These are phyloP conservation scores for Alternaria brassicae DNA, from an alignment of 2,329 filamentous ascomycete species.

Conservation along the genomic window DNA sequence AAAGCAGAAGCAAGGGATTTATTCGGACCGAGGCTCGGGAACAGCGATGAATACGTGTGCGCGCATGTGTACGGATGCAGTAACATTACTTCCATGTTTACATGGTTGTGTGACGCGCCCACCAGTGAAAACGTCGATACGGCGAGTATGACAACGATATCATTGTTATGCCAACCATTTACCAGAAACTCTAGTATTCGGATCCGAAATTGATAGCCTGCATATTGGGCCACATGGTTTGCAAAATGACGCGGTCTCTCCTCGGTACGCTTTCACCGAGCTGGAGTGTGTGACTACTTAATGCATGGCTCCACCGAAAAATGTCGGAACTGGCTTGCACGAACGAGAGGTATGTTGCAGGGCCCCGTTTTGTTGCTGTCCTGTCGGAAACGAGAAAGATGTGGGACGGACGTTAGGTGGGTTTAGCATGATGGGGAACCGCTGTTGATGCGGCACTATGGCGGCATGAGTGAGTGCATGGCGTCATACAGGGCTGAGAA, in stretches of 20 bases:
- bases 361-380: slow-evolving; percentile 4
- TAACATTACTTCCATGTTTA: neutral
- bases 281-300: neutral
- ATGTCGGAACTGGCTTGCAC: neutral
- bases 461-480: neutral
- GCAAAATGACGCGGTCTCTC: neutral
- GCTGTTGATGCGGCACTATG: neutral
- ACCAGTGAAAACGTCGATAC: neutral
- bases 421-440: slow-evolving; percentile 2
- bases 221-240: neutral
- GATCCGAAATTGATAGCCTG: neutral
- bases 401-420: neutral
- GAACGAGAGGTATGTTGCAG: neutral
- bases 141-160: neutral
- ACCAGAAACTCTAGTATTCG: neutral
- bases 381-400: neutral
- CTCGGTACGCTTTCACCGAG: neutral
- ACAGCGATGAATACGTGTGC: neutral
- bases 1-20: neutral
- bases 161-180: neutral
- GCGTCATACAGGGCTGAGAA: slow-evolving; percentile 18
- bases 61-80: neutral
- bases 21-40: slow-evolving; percentile 3
- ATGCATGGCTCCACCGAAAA: slow-evolving; percentile 2
- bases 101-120: neutral